Evolutionary conservation across 2,329 filamentous ascomycete genomes (phyloP).

Genomic region (Cladophialophora psammophila): DNA sequence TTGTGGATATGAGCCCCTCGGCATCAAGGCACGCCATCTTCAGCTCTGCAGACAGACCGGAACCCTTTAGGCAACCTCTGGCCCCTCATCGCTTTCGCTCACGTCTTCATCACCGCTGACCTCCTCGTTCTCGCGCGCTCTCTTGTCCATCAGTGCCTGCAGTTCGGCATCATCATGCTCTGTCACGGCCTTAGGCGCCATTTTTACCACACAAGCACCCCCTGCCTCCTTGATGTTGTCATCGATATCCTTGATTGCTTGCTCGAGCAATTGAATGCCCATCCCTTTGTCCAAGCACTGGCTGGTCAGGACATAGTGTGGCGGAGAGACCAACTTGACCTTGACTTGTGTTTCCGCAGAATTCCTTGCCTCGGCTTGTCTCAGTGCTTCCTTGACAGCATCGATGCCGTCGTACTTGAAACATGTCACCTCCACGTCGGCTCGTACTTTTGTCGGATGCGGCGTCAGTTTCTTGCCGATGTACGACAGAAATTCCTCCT

Average conservation of each 20-base stretch:
- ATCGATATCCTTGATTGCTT: constrained; percentile 87
- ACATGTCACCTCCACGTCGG: constrained; percentile 95
- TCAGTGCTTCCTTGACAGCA: constrained; percentile 90
- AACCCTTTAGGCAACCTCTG: constrained; percentile 39
- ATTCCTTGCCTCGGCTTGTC: constrained; percentile 91
- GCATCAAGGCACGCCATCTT: background rate
- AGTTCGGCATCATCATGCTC: constrained; percentile 98
- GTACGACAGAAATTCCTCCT: constrained; percentile 90
- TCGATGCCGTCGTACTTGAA: constrained; percentile 98
- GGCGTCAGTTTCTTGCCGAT: constrained; percentile 97
- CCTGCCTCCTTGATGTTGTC: constrained; percentile 78
- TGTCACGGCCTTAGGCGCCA: constrained; percentile 98
- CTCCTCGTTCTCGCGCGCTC: constrained; percentile 95
- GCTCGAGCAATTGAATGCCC: constrained; percentile 84
- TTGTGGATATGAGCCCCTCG: background rate
- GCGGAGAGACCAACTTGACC: constrained; percentile 97
- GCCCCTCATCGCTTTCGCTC: constrained; percentile 91
- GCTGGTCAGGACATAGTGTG: constrained; percentile 93
- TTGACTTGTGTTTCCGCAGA: constrained; percentile 93
- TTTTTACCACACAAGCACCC: constrained; percentile 87
- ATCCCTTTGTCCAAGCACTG: constrained; percentile 92
- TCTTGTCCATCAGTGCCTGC: constrained; percentile 98
- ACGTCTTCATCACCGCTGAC: constrained; percentile 97
- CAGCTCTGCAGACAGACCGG: background rate
- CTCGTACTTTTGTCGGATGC: constrained; percentile 98